A percentile compares a stretch with the other conserved stretches of the same genome.
Evolutionary conservation across 495 filamentous ascomycete species (phyloP).

Genomic region (Chaetomium tenue): DNA sequence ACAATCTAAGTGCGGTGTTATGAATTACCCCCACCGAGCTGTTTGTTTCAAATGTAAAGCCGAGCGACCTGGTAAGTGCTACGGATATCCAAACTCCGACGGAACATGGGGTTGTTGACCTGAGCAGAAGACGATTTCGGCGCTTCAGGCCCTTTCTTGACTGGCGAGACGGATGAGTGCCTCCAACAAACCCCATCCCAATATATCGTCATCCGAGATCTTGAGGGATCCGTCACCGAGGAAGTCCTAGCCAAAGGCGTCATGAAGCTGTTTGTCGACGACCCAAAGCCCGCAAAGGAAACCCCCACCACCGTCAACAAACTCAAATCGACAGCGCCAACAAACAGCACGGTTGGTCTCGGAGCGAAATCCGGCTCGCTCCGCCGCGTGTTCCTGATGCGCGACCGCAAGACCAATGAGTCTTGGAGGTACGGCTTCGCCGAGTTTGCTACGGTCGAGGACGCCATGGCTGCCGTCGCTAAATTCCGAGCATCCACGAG

Average conservation of each 20-base stretch:
- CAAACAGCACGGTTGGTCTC: conserved; percentile 62
- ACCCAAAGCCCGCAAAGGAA: conserved; percentile 41
- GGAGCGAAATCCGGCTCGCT: conserved; percentile 77
- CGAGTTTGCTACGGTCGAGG: conserved; percentile 73
- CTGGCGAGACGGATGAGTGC: conserved; percentile 78
- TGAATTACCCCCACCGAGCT: conserved; percentile 67
- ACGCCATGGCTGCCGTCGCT: conserved; percentile 72
- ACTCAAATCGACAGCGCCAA: conserved; percentile 71
- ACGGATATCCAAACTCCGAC: background rate
- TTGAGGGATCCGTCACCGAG: conserved; percentile 74
- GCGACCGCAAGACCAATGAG: conserved; percentile 69
- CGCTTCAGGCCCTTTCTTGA: conserved; percentile 42
- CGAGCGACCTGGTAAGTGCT: conserved; percentile 62
- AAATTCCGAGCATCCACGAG: conserved; percentile 74
- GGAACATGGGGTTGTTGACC: conserved; percentile 17
- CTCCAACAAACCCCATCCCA: conserved; percentile 73
- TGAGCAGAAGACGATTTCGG: conserved; percentile 28
- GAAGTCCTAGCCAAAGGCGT: conserved; percentile 75
- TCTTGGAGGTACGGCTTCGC: conserved; percentile 89
- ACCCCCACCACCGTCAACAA: conserved; percentile 49
- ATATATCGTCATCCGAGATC: conserved; percentile 72
- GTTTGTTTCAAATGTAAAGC: conserved; percentile 75
- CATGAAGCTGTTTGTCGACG: conserved; percentile 65
- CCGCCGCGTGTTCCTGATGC: conserved; percentile 73
- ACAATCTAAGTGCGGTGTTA: conserved; percentile 59